These are phyloP conservation scores for Lactarius indigo DNA, from an alignment of 768 basidiomycete genomes.

Conservation along the genomic window DNA sequence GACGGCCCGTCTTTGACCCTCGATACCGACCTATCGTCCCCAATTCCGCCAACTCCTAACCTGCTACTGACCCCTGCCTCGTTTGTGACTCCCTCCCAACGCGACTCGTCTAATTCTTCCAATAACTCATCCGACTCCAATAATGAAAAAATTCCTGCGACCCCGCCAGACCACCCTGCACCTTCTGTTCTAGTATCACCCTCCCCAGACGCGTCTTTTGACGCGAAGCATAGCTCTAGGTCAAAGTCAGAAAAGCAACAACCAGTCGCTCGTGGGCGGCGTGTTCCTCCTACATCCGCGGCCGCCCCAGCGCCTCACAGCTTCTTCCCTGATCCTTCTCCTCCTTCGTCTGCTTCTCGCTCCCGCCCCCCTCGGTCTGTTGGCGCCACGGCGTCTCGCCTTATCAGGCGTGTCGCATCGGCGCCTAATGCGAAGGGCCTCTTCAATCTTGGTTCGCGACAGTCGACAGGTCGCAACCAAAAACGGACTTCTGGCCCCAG, in stretches of 20 bases:
- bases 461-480: constrained; percentile 51
- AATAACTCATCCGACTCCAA: constrained; percentile 73
- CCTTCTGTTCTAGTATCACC: constrained; percentile 28
- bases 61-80: constrained; percentile 53
- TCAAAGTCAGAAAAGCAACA: constrained; percentile 35
- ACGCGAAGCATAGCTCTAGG: constrained; percentile 25
- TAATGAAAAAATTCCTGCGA: constrained; percentile 31
- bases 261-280: constrained; percentile 27
- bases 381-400: constrained; percentile 75
- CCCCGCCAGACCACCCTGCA: constrained; percentile 24
- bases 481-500: constrained; percentile 76
- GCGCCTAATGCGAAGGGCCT: constrained; percentile 95
- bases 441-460: constrained; percentile 60
- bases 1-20: constrained; percentile 48
- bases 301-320: constrained; percentile 42
- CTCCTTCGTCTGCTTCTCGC: constrained; percentile 34
- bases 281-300: constrained; percentile 43
- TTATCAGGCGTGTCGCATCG: constrained; percentile 92
- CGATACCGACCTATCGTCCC: constrained; percentile 44
- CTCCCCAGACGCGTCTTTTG: constrained; percentile 20
- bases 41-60: constrained; percentile 42
- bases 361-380: constrained; percentile 63
- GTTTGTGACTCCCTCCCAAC: constrained; percentile 51
- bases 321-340: constrained; percentile 39
- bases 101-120: constrained; percentile 77